Base-by-base conservation (phyloP, 2,329 filamentous ascomycete genomes). In the Penicillium expansum region DNA sequence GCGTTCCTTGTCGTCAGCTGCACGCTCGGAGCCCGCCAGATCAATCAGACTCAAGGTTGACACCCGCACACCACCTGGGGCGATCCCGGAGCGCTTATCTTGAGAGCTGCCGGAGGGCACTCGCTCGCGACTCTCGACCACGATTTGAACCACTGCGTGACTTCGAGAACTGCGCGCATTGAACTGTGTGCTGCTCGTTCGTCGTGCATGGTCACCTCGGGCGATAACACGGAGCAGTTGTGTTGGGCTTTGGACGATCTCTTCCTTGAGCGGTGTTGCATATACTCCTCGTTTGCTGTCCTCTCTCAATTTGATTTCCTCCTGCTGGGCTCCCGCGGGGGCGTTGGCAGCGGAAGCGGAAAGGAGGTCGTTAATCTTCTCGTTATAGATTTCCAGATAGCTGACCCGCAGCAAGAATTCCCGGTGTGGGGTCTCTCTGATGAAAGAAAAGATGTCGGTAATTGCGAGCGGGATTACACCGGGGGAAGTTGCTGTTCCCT, bases 401-500 rank as follows among this genome's bases (percentile, higher is more conserved):
- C 93, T 97, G 71, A 99, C 94, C 61, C 94, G 88, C 56, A 99
- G 83, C 56, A 99, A 77, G 64, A 99, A 99, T 71, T 99, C 94
- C 58, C 94, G 85, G 35, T 92, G 91, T 0, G 94, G 94, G 1
- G 94, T 97, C 77, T 99, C 94, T 56, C 94, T 88, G 65, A 99
- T 99, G 74, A 97, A 99, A 0, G 94, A 97, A 75, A 99, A 99
- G 51, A 99, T 99, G 71, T 99, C 94, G 61, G 94, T 97, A 67
- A 99, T 97, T 38, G 94, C 94, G 38, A 97, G 81, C 7, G 94
- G 94, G 55, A 99, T 99, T 29, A 99, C 94, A 77, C 94, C 94
- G 1, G 94, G 94, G 38, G 92, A 96, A 3, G 90, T 91, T 44
- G 92, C 92, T 11, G 94, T 99, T 66, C 94, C 94, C 79, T 99